phyloP scores from a whole-genome alignment of 805 yeast species.

The Starmerella etchellsii region DNA sequence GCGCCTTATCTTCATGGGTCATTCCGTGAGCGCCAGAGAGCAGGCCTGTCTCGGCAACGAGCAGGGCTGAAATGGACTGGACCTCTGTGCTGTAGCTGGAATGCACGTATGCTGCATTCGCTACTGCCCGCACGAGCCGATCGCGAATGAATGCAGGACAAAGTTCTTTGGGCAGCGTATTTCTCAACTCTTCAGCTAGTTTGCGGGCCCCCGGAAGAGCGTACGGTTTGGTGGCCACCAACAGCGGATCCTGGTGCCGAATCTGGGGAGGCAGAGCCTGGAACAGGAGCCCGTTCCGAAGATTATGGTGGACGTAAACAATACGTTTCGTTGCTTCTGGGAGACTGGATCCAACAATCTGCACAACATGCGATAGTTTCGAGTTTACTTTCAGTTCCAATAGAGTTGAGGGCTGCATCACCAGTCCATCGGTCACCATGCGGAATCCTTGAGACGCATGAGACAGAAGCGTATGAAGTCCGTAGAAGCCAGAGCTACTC shows the following conservation, averaged over 20 bases:
- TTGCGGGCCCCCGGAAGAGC: conserved; percentile 52
- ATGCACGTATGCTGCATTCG: conserved; percentile 64
- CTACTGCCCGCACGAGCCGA: conserved; percentile 56
- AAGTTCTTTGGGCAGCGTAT: conserved; percentile 47
- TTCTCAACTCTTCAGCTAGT: conserved; percentile 40
- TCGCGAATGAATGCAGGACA: conserved; percentile 42
- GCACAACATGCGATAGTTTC: conserved; percentile 8
- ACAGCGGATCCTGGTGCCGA: conserved; percentile 53
- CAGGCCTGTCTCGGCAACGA: conserved; percentile 60
- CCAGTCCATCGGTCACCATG: conserved; percentile 11
- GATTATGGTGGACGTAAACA: conserved; percentile 65
- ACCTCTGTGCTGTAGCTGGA: conserved; percentile 65
- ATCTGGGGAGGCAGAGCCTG: conserved; percentile 46
- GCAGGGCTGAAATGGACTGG: conserved; percentile 62
- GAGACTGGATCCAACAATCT: conserved; percentile 4
- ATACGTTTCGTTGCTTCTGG: conserved; percentile 22
- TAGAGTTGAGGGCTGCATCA: conserved; percentile 2
- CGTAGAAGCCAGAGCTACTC: conserved; percentile 15
- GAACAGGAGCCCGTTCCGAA: conserved; percentile 61
- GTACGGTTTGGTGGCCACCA: conserved; percentile 57
- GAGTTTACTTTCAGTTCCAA: background rate
- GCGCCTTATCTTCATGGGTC: conserved; percentile 56
- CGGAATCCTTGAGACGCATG: background rate
- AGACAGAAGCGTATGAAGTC: conserved; percentile 12
- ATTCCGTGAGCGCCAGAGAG: conserved; percentile 66